Conservation (phyloP, 1,284 basidiomycete genomes). For the Hemileia vastatrix region DNA sequence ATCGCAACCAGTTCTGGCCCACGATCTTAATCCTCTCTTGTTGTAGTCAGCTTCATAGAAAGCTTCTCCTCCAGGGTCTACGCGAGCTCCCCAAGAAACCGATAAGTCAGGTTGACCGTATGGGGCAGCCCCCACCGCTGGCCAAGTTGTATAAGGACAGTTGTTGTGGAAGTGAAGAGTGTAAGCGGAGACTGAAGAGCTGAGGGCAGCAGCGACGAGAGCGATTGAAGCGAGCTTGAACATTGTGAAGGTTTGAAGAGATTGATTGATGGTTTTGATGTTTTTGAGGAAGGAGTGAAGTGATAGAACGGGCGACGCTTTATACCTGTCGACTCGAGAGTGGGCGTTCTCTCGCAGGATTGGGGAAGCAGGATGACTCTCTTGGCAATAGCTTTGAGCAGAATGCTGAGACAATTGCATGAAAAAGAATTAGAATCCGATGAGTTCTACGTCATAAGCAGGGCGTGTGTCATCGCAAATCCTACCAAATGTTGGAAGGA, state of each 20-base stretch:
- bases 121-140: constrained; percentile 28
- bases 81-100: constrained; percentile 19
- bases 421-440: too few relatives aligned
- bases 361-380: too few relatives aligned
- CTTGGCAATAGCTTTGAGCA: too few relatives aligned
- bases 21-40: constrained; percentile 22
- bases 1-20: constrained; percentile 30
- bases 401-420: too few relatives aligned
- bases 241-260: not conserved
- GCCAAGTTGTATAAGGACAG: constrained; percentile 24
- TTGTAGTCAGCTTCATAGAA: constrained; percentile 22
- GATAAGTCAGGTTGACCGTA: constrained; percentile 27
- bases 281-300: too few relatives aligned
- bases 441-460: too few relatives aligned
- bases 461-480: too few relatives aligned
- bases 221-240: not conserved
- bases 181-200: not conserved
- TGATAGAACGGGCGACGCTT: too few relatives aligned
- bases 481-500: too few relatives aligned
- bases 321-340: too few relatives aligned
- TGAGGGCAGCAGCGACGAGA: not conserved
- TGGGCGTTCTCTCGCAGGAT: too few relatives aligned
- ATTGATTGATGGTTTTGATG: too few relatives aligned
- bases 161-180: constrained; percentile 27
- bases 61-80: constrained; percentile 13